These are phyloP conservation scores for Penicillium sp. DNA, from an alignment of 2,329 filamentous ascomycete species.

Conservation along the genomic window DNA sequence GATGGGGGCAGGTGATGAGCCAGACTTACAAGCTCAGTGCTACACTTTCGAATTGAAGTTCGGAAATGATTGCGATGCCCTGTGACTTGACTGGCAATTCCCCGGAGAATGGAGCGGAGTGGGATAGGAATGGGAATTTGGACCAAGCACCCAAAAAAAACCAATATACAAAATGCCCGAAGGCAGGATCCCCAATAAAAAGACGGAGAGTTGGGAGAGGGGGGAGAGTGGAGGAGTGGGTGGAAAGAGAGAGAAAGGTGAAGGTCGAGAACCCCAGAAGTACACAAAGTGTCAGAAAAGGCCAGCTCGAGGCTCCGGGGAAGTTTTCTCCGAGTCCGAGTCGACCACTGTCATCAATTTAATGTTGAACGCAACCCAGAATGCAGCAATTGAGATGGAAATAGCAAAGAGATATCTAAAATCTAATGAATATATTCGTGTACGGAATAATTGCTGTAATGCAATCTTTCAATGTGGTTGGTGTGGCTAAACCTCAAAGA, in stretches of 20 bases:
- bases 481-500: neutral
- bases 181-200: slow-evolving; percentile 7
- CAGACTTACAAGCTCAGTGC: slow-evolving; percentile 7
- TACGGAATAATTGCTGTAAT: neutral
- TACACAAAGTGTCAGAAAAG: slow-evolving; percentile 27
- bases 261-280: slow-evolving; percentile 24
- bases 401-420: neutral
- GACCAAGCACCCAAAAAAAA: slow-evolving; percentile 19
- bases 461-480: neutral
- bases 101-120: slow-evolving; percentile 6
- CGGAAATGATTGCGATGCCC: slow-evolving; percentile 1
- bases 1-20: neutral
- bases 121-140: slow-evolving; percentile 2
- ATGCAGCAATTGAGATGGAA: neutral
- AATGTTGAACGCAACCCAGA: neutral
- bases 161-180: slow-evolving; percentile 16
- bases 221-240: slow-evolving; percentile 6
- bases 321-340: slow-evolving; percentile 24
- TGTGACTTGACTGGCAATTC: slow-evolving; percentile 10
- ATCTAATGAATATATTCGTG: neutral
- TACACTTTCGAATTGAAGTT: slow-evolving; percentile 8
- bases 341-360: neutral
- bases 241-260: slow-evolving; percentile 13
- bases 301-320: slow-evolving; percentile 28
- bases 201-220: slow-evolving; percentile 8